Percentiles rank a stretch among this genome's conserved stretches.
Evolutionary conservation across 169 alveolate genomes (phyloP).

Genomic region (Cryptosporidium bovis): DNA sequence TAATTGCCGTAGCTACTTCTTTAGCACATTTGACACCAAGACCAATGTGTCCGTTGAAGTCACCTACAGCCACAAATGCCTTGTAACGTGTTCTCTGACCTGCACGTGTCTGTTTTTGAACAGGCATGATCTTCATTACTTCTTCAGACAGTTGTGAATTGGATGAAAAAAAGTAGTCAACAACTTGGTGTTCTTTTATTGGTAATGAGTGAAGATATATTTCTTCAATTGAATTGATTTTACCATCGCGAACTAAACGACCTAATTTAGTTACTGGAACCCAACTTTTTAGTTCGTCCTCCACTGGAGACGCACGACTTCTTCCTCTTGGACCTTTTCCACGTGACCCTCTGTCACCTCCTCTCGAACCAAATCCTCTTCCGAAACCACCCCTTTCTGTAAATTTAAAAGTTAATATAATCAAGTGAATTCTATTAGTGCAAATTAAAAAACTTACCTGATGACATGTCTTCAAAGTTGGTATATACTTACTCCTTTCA

Average conservation of each 20-base stretch:
- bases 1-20: slow-evolving; percentile 99
- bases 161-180: slow-evolving; percentile 92
- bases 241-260: slow-evolving; percentile 96
- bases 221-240: slow-evolving; percentile 96
- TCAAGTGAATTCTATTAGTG: not conserved
- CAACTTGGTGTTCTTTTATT: slow-evolving; percentile 98
- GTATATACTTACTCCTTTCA: no score
- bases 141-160: slow-evolving; percentile 96
- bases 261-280: slow-evolving; percentile 99
- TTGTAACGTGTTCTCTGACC: slow-evolving; percentile 99
- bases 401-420: not conserved
- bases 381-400: slow-evolving; percentile 82
- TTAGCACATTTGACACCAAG: slow-evolving; percentile 98
- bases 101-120: slow-evolving; percentile 99
- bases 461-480: slow-evolving; percentile 20
- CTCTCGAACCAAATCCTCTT: slow-evolving; percentile 80
- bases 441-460: slow-evolving; percentile 35
- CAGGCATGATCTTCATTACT: slow-evolving; percentile 99
- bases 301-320: slow-evolving; percentile 90
- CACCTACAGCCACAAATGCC: slow-evolving; percentile 99
- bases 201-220: slow-evolving; percentile 99
- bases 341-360: slow-evolving; percentile 77
- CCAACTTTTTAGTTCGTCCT: slow-evolving; percentile 97
- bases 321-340: slow-evolving; percentile 79
- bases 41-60: slow-evolving; percentile 96